Base-by-base conservation (phyloP, 164 flowering plant genomes). In the Akebia trifoliata region DNA sequence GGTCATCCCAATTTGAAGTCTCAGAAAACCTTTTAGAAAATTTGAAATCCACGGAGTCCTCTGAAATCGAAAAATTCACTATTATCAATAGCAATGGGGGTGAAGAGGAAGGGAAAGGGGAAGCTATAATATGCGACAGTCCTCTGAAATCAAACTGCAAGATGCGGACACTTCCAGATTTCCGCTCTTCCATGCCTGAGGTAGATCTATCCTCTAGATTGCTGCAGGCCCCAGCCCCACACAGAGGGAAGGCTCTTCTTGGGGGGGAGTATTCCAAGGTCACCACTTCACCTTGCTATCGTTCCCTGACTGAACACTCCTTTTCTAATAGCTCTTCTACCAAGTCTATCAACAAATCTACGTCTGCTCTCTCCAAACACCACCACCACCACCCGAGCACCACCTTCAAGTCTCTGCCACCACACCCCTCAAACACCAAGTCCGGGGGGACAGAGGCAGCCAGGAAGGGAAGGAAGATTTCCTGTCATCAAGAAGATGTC, bases 401-500 rank as follows among this genome's bases (percentile, higher is more conserved):
- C 2, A 44, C 60, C 20, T 15, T 38, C 10, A 10, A 22, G 43
- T 62, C 24, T 55, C 58, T 71, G 49, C 71, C 74, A 12, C 74
- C 71, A 1, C 68, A 67, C 36, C 71, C 74, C 2, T 45, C 68
- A 8, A 63, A 45, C 30, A 24, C 42, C 28, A 59, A 59, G 49
- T 2, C 25, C 10, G 63, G 60, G 29, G 37, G 60, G 29, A 34
- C 50, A 15, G 80, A 81, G 42, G 60, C 67, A 1, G n/a, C n/a
- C n/a, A 76, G 54, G 71, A 84, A 76, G 62, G 73, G 64, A 31
- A 74, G 35, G 60, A 76, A 75, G 55, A 55, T 47, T 39, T 61
- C 64, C 0, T 37, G 64, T 39, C 76, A 75, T 43, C 75, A 66
- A 40, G 90, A 82, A 54, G 80, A 84, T 44, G 71, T 70, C 9